Conservation (phyloP, 75 land plant genomes). For the Larix kaempferi region DNA sequence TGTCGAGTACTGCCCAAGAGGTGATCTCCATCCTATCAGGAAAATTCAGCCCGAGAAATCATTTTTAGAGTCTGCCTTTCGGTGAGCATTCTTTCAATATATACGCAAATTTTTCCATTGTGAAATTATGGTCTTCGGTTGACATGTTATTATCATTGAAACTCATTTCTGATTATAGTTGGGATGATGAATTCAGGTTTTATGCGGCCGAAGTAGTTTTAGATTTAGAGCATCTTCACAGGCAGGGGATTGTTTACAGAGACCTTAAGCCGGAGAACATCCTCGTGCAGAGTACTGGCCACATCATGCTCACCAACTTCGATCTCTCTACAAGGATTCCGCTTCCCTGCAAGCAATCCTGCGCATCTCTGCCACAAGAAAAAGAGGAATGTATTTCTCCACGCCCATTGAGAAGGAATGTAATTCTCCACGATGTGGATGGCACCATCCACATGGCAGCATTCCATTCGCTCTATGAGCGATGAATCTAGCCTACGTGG, state of each 20-base stretch:
- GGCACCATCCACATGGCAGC: too few relatives aligned
- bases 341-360: constrained; percentile 8
- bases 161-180: background rate
- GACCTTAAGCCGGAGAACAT: constrained; percentile 81
- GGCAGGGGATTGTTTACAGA: constrained; percentile 50
- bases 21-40: constrained; percentile 50
- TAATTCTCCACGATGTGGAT: too few relatives aligned
- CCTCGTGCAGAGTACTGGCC: constrained; percentile 53
- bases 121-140: too few relatives aligned
- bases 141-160: too few relatives aligned
- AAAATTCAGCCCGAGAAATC: constrained; percentile 53
- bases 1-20: constrained; percentile 64
- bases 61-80: constrained; percentile 58
- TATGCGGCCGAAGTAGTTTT: constrained; percentile 67
- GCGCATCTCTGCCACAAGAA: background rate
- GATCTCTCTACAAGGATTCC: constrained; percentile 56
- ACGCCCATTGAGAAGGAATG: background rate
- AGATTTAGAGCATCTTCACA: constrained; percentile 65
- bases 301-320: constrained; percentile 67
- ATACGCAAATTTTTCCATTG: background rate
- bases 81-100: constrained; percentile 15
- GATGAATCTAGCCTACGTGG: too few relatives aligned
- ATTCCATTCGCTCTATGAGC: too few relatives aligned
- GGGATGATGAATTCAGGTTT: constrained; percentile 31
- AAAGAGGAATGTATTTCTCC: background rate